phyloP scores from a whole-genome alignment of 2,329 filamentous ascomycete genomes.

The Trichoderma pleuroti region DNA sequence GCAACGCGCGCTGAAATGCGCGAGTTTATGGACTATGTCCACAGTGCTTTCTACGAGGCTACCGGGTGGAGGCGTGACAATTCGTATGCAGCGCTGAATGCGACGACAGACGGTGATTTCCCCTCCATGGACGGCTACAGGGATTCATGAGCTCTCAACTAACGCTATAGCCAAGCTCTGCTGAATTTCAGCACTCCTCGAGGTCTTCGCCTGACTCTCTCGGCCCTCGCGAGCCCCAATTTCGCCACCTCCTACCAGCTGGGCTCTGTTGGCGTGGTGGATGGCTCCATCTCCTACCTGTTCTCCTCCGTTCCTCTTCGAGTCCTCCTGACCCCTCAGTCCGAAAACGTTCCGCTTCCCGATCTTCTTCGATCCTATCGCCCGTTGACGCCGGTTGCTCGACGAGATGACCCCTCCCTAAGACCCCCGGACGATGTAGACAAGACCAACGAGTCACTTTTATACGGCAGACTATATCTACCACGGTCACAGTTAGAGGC shows the following conservation, averaged over 20 bases:
- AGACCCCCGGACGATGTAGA: conserved; percentile 23
- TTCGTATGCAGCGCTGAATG: conserved; percentile 82
- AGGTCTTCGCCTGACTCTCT: conserved; percentile 80
- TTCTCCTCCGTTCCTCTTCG: conserved; percentile 82
- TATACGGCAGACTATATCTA: conserved; percentile 77
- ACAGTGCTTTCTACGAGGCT: conserved; percentile 81
- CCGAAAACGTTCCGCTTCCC: conserved; percentile 70
- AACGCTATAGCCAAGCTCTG: conserved; percentile 54
- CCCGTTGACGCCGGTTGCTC: conserved; percentile 63
- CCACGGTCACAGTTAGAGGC: conserved; percentile 85
- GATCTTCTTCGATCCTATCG: conserved; percentile 79
- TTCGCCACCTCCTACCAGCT: conserved; percentile 94
- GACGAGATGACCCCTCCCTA: conserved; percentile 25
- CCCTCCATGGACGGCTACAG: not conserved
- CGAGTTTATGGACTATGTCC: conserved; percentile 96
- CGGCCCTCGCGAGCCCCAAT: conserved; percentile 85
- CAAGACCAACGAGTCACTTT: conserved; percentile 51
- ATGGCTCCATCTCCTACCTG: conserved; percentile 95
- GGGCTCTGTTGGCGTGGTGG: conserved; percentile 83
- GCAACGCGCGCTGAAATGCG: conserved; percentile 59
- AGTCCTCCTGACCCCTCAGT: conserved; percentile 62
- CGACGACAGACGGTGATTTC: conserved; percentile 70
- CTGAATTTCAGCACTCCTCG: conserved; percentile 85
- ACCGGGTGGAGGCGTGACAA: conserved; percentile 90
- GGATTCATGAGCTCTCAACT: not conserved